Evolutionary conservation across 441 rosid species (phyloP), one percentile per base, ranked within the genome.

Genomic region (Populus trichocarpa): DNA sequence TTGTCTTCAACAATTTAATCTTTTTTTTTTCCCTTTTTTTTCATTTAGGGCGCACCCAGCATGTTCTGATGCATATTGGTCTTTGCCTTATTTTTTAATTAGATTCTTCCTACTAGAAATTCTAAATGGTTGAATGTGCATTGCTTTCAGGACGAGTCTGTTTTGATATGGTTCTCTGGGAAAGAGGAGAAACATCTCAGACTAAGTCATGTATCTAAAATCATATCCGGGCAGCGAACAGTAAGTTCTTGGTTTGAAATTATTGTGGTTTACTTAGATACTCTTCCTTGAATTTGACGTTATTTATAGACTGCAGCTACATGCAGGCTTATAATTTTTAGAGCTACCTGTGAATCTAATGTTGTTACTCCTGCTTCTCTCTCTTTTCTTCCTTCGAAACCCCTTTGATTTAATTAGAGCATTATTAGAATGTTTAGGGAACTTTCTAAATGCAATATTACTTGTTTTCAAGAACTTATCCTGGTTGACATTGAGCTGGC

Each of bases 81-180:
- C 7, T 46, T 46, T 46, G 57, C 57, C 71, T 77, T 65, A 73
- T 46, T 53, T 32, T 65, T 74, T 25, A 75, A 75, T 30, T 26
- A n/a, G 50, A 35, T 74, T 42, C 65, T 77, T 71, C 22, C 53
- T 64, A 59, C 50, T 80, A 57, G 30, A 70, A 76, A 25, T 69
- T 75, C 68, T 78, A 40, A 80, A n/a, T 61, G 59, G 33, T 67
- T 80, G 40, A 36, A 70, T 74, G 40, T 77, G 69, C 80, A 59
- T 80, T 77, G 75, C 66, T 84, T 87, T 82, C 98, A 94, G 99
- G 99, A 96, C 69, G 99, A 89, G 83, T 91, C 95, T 73, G 91
- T 92, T 86, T 87, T 96, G 84, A 96, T 93, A 89, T 96, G 99
- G 99, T 88, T 90, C 82, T 93, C 97, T 3, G 98, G 97, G 79